Conservation (phyloP, 179 eudicot genomes). For the Spergularia azorica region DNA sequence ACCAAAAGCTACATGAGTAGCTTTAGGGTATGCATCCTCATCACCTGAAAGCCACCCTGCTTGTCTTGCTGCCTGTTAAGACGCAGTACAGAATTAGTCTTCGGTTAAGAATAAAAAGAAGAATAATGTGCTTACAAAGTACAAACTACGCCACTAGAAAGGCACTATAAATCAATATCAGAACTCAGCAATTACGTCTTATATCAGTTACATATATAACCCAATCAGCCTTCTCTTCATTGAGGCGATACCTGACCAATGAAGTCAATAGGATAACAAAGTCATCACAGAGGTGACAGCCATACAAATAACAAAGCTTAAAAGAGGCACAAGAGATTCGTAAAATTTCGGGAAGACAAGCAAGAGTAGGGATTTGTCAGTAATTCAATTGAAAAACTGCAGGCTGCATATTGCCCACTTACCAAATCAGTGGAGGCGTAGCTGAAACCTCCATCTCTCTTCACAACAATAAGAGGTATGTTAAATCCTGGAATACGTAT, state of each 20-base stretch:
- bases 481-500: slow-evolving; percentile 80
- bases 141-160: neutral
- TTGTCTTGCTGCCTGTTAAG: slow-evolving; percentile 61
- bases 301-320: neutral
- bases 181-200: neutral
- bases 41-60: slow-evolving; percentile 79
- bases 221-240: slow-evolving; percentile 94
- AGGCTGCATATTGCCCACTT: slow-evolving; percentile 22
- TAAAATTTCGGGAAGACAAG: neutral
- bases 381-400: slow-evolving; percentile 1
- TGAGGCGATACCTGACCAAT: slow-evolving; percentile 80
- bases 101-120: no score
- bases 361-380: neutral
- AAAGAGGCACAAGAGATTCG: slow-evolving; percentile 1
- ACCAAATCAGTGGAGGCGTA: slow-evolving; percentile 99
- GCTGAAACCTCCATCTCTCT: slow-evolving; percentile 92
- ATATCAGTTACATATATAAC: slow-evolving; percentile 80
- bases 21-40: slow-evolving; percentile 55
- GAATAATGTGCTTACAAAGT: no score
- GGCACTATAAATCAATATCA: slow-evolving; percentile 6
- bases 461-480: slow-evolving; percentile 79
- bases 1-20: slow-evolving; percentile 85
- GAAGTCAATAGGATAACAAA: slow-evolving; percentile 11
- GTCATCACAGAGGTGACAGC: slow-evolving; percentile 8
- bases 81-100: no score